These are phyloP conservation scores for Nemania sp. DNA, from an alignment of 2,329 filamentous ascomycete genomes.

Conservation along the genomic window DNA sequence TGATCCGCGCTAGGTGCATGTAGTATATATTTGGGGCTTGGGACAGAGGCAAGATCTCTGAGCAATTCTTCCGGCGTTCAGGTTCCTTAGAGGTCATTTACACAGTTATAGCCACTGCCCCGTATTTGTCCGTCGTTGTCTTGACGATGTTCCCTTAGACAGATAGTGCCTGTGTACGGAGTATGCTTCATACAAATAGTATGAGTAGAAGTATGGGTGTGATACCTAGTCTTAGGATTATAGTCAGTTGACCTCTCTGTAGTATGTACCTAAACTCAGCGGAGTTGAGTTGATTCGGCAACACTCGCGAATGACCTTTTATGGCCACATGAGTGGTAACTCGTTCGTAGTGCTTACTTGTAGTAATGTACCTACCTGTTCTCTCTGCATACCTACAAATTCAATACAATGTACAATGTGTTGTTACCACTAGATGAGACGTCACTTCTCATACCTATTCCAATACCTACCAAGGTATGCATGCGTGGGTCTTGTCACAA, in stretches of 20 bases:
- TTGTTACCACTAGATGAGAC: constrained; percentile 4
- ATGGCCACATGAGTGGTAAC: not conserved
- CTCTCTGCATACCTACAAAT: too few relatives aligned
- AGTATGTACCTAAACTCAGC: too few relatives aligned
- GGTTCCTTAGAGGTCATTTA: constrained; percentile 22
- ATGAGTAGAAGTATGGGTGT: too few relatives aligned
- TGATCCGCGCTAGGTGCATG: constrained; percentile 31
- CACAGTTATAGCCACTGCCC: not conserved
- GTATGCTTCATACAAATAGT: too few relatives aligned
- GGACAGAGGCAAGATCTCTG: constrained; percentile 24
- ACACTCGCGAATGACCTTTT: not conserved
- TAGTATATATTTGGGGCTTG: constrained; percentile 31
- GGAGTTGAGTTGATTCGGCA: not conserved
- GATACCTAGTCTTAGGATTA: too few relatives aligned
- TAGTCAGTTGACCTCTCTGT: too few relatives aligned
- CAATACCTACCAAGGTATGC: too few relatives aligned
- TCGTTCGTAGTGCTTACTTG: not conserved
- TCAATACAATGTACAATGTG: not conserved
- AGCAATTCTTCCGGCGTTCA: constrained; percentile 35
- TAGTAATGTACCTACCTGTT: too few relatives aligned
- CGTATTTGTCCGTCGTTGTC: not conserved
- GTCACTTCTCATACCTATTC: too few relatives aligned
- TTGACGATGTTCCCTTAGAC: too few relatives aligned
- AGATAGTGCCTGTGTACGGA: too few relatives aligned
- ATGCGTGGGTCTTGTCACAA: not conserved